A percentile compares a stretch with the other conserved stretches of the same genome.
Conservation (phyloP, 2,329 filamentous ascomycete genomes). For the Epichloe bromicola region DNA sequence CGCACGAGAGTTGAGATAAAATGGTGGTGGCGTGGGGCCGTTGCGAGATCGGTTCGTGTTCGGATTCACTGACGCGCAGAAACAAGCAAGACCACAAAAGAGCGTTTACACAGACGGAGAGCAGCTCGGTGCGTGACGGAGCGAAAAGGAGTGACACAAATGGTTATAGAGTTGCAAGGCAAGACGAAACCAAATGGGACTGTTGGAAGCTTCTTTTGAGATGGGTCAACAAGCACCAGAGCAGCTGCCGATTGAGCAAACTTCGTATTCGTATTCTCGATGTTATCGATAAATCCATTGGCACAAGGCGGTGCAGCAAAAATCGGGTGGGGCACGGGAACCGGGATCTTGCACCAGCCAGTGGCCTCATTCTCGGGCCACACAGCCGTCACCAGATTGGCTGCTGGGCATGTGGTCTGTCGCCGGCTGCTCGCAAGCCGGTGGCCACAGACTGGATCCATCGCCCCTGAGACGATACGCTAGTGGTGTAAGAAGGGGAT, state of each 20-base stretch:
- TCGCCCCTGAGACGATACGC: slow-evolving; percentile 1
- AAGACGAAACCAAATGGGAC: neutral
- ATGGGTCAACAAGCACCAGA: neutral
- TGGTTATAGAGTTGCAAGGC: neutral
- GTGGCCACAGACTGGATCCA: neutral
- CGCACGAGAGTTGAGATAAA: neutral
- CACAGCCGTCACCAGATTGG: slow-evolving; percentile 9
- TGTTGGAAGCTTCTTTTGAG: neutral
- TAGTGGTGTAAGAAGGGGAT: neutral
- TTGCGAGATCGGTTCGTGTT: slow-evolving; percentile 6
- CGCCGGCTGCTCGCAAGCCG: neutral
- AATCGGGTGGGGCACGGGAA: slow-evolving; percentile 13
- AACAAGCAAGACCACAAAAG: neutral
- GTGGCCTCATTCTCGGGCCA: slow-evolving; percentile 25
- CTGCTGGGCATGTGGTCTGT: neutral
- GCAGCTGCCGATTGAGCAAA: neutral
- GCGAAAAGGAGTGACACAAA: neutral
- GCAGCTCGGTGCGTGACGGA: neutral
- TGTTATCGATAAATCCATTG: neutral
- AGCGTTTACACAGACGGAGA: too few relatives aligned
- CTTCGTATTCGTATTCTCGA: slow-evolving; percentile 4
- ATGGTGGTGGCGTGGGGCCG: slow-evolving; percentile 2
- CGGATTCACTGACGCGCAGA: slow-evolving; percentile 1
- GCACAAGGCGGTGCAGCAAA: too few relatives aligned
- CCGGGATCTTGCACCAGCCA: slow-evolving; percentile 16